Evolutionary conservation across 768 basidiomycete genomes (phyloP), one percentile per base, ranked within the genome.

Genomic region (Agaricus sinodeliciosus): DNA sequence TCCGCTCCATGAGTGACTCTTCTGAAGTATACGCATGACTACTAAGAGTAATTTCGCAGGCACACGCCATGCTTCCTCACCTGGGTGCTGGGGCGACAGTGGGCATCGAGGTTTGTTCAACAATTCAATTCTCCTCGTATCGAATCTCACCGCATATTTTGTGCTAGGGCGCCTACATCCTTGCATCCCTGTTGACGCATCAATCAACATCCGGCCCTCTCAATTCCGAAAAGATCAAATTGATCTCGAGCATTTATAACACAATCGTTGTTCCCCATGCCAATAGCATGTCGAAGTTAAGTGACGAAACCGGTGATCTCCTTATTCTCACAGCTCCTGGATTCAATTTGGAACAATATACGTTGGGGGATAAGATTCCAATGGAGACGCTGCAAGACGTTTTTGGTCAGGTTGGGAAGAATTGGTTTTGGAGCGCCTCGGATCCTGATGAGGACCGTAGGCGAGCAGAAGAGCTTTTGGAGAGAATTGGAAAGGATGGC

Each of bases 51-150:
- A 19, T 15, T 3, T 36, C 1, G 2, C 11, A 68, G 69, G 72
- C 74, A 5, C 76, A 77, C 57, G 74, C 74, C 4, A 76, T 76
- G 74, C 61, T 64, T 2, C 73, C 77, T 15, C 70, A 74, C 62
- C 70, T 74, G 57, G 77, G 74, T 16, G 71, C 76, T 2, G 75
- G 74, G 9, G 77, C 76, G 3, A 76, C 75, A 4, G 74, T 74
- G 52, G 76, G 74, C 9, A 68, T 77, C 40, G 77, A 79, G 62
- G 67, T 65, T 22, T 22, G 22, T 3, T 22, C 22, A 22, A 57
- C 51, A 27, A 11, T 31, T 13, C 15, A 11, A 39, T 39, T 39
- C 12, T 15, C 37, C 12, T 15, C 37, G 13, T 4, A 2, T 39
- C 8, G 15, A n/a, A 12, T 16, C 15, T 39, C 15, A 39, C 4